Percentiles rank a stretch among this genome's conserved stretches.
Conservation (phyloP, 1,284 basidiomycete genomes). For the Ganoderma multipileum region DNA sequence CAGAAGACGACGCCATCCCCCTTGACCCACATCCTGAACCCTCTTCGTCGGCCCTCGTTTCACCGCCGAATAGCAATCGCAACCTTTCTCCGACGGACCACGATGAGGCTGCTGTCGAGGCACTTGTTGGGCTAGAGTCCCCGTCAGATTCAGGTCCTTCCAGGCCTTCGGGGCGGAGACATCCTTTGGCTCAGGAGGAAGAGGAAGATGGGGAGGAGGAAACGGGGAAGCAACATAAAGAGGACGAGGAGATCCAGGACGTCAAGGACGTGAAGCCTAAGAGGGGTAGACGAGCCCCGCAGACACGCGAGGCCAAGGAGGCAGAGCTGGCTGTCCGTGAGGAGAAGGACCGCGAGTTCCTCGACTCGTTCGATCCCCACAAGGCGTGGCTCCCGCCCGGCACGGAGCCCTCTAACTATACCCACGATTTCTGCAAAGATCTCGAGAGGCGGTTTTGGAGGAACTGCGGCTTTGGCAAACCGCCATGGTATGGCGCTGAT, state of each 20-base stretch:
- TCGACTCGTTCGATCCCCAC: slow-evolving; percentile 73
- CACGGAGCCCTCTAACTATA: slow-evolving; percentile 79
- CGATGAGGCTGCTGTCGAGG: not conserved
- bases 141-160: not conserved
- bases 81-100: slow-evolving; percentile 18
- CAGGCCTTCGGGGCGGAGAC: slow-evolving; percentile 6
- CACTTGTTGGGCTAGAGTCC: not conserved
- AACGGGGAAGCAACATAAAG: slow-evolving; percentile 19
- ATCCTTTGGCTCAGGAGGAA: slow-evolving; percentile 23
- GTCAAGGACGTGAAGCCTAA: slow-evolving; percentile 47
- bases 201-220: slow-evolving; percentile 43
- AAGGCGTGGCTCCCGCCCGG: slow-evolving; percentile 81
- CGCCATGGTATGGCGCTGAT: slow-evolving; percentile 97
- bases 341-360: slow-evolving; percentile 66
- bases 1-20: slow-evolving; percentile 38
- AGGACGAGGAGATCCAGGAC: slow-evolving; percentile 12
- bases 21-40: slow-evolving; percentile 17
- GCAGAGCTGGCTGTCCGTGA: slow-evolving; percentile 60
- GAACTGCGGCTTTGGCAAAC: slow-evolving; percentile 85
- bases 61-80: slow-evolving; percentile 32
- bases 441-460: slow-evolving; percentile 95
- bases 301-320: slow-evolving; percentile 58
- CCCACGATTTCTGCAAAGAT: slow-evolving; percentile 83
- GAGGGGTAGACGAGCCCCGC: slow-evolving; percentile 47
- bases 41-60: slow-evolving; percentile 29